Evolutionary conservation across 1,284 basidiomycete genomes (phyloP).

Genomic region (Pseudozyma flocculosa): DNA sequence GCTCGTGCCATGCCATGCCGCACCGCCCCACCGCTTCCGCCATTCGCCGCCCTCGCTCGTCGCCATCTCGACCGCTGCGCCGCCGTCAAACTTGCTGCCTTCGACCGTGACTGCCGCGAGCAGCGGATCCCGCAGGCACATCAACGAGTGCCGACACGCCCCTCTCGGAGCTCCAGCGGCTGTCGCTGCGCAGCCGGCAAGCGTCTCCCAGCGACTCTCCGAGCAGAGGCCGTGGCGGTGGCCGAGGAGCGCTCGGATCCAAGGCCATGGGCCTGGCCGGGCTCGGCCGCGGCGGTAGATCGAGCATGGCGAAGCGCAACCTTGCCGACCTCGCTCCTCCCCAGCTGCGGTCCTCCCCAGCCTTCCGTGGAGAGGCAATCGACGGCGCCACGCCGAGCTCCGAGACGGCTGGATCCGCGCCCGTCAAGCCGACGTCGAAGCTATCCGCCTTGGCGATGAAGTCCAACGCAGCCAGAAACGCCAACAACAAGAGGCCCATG

Average conservation of each 20-base stretch:
- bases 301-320: constrained; percentile 38
- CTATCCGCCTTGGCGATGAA: constrained; percentile 27
- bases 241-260: constrained; percentile 14
- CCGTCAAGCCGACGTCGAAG: constrained; percentile 23
- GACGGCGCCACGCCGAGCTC: not conserved
- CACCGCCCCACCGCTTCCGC: no score
- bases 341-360: not conserved
- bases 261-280: constrained; percentile 29
- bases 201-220: constrained; percentile 4
- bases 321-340: constrained; percentile 23
- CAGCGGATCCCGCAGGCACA: no score
- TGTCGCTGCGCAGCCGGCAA: constrained; percentile 18
- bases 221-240: constrained; percentile 1
- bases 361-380: not conserved
- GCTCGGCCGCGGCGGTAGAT: constrained; percentile 25
- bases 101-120: no score
- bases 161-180: constrained; percentile 66
- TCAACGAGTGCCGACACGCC: no score
- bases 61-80: no score
- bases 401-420: constrained; percentile 1
- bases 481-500: constrained; percentile 1
- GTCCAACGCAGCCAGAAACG: constrained; percentile 15
- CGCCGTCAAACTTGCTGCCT: no score
- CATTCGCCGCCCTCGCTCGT: no score
- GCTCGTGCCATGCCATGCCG: not conserved